Conservation (phyloP, 2,329 filamentous ascomycete species). For the Fusarium poae region DNA sequence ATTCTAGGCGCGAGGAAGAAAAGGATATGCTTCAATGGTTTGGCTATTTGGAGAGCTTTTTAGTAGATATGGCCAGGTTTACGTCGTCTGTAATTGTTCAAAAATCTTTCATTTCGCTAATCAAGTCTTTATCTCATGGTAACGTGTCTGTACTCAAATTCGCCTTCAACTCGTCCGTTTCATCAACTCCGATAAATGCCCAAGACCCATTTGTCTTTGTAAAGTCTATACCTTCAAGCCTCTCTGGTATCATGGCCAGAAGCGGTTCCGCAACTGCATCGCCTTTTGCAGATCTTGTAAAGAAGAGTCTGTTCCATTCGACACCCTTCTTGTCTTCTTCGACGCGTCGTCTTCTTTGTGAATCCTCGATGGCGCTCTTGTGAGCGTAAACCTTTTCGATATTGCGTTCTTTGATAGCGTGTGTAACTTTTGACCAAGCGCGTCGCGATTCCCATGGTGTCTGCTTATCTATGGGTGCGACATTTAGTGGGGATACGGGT, state of each 20-base stretch:
- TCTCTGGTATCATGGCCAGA: background rate
- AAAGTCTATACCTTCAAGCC: background rate
- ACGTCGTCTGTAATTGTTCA: background rate
- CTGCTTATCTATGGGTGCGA: conserved; percentile 70
- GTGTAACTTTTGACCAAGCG: conserved; percentile 83
- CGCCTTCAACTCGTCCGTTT: background rate
- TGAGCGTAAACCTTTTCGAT: conserved; percentile 78
- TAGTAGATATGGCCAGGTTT: background rate
- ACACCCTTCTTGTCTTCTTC: conserved; percentile 68
- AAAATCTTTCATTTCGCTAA: background rate
- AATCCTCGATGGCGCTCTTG: conserved; percentile 85
- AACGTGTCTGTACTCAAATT: background rate
- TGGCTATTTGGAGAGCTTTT: background rate
- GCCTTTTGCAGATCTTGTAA: conserved; percentile 10
- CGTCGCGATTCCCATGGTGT: conserved; percentile 83
- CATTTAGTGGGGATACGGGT: background rate
- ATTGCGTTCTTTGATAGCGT: conserved; percentile 77
- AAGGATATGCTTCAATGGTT: rapidly evolving
- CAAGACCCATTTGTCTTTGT: conserved; percentile 11
- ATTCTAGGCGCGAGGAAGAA: background rate
- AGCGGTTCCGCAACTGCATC: background rate
- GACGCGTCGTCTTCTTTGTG: conserved; percentile 80
- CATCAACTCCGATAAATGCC: conserved; percentile 12
- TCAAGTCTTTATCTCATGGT: conserved; percentile 57
- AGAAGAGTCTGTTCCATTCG: conserved; percentile 35